Evolutionary conservation across 2,329 filamentous ascomycete genomes (phyloP).

Genomic region (Fusarium musae): DNA sequence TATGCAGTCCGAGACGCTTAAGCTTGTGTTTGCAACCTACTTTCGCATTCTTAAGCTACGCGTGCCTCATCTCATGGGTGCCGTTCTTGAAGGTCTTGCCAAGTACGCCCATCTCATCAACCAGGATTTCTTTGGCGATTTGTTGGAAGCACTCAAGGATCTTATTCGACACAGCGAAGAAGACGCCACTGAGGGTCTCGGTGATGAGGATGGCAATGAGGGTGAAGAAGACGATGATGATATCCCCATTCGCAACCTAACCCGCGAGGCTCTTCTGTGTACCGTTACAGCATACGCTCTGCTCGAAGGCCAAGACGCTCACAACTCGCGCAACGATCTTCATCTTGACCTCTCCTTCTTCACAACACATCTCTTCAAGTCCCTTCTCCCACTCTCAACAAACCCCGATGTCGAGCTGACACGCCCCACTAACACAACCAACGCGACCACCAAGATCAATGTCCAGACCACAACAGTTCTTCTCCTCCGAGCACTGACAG

Average conservation of each 20-base stretch:
- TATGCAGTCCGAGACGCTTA: constrained; percentile 95
- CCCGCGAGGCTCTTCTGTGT: constrained; percentile 89
- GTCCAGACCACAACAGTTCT: constrained; percentile 94
- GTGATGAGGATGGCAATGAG: constrained; percentile 57
- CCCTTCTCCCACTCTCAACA: constrained; percentile 80
- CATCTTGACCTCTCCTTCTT: constrained; percentile 96
- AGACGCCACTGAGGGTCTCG: constrained; percentile 58
- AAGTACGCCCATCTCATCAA: constrained; percentile 98
- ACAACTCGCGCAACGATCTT: constrained; percentile 82
- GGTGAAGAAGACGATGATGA: constrained; percentile 60
- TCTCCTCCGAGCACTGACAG: constrained; percentile 85
- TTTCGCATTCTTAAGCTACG: constrained; percentile 92
- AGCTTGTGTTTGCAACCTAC: constrained; percentile 94
- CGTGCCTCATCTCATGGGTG: constrained; percentile 89
- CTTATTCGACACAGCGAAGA: constrained; percentile 81
- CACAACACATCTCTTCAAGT: constrained; percentile 91
- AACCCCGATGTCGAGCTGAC: constrained; percentile 89
- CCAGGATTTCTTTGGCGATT: constrained; percentile 97
- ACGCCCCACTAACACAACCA: constrained; percentile 52
- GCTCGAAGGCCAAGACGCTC: constrained; percentile 90
- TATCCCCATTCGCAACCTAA: constrained; percentile 72
- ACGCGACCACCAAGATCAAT: constrained; percentile 77
- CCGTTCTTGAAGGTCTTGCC: constrained; percentile 91
- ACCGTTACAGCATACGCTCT: constrained; percentile 97
- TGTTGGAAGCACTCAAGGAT: constrained; percentile 93